A percentile compares a stretch with the other conserved stretches of the same genome.
Evolutionary conservation across 352 stramenopile genomes (phyloP).

Genomic region (Phytopythium aichiense): DNA sequence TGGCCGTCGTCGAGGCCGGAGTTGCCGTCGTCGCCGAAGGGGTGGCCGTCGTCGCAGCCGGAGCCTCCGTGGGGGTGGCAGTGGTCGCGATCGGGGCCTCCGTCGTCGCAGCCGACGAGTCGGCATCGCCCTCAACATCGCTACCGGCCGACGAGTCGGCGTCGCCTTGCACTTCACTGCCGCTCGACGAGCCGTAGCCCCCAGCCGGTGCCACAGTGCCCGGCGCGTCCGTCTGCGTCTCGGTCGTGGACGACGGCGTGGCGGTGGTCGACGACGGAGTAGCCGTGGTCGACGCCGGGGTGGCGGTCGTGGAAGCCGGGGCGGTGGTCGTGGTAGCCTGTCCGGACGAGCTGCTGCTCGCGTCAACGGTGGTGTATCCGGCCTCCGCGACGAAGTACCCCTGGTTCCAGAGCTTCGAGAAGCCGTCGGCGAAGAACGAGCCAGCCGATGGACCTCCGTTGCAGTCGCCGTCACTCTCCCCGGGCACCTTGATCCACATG

Average conservation of each 20-base stretch:
- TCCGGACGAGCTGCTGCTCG: not conserved
- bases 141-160: not conserved
- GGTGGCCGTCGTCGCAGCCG: not conserved
- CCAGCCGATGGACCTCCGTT: slow-evolving; percentile 44
- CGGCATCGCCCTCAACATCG: not conserved
- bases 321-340: slow-evolving; percentile 2
- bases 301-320: not conserved
- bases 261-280: not conserved
- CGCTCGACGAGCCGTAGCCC: not conserved
- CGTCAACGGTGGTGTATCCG: slow-evolving; percentile 10
- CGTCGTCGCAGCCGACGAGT: not conserved
- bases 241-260: not conserved
- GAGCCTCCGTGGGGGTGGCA: too few relatives aligned
- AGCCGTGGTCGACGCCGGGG: not conserved
- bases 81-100: not conserved
- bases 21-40: not conserved
- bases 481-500: slow-evolving; percentile 62
- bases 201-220: slow-evolving; percentile 2
- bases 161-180: not conserved
- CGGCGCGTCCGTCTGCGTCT: not conserved
- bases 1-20: not conserved
- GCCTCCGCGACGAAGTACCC: slow-evolving; percentile 52
- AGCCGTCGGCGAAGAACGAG: slow-evolving; percentile 50
- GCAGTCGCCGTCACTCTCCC: slow-evolving; percentile 63
- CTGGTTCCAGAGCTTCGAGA: slow-evolving; percentile 59